These are phyloP conservation scores for Spongiforma sp. DNA, from an alignment of 1,284 basidiomycete genomes.

Conservation along the genomic window DNA sequence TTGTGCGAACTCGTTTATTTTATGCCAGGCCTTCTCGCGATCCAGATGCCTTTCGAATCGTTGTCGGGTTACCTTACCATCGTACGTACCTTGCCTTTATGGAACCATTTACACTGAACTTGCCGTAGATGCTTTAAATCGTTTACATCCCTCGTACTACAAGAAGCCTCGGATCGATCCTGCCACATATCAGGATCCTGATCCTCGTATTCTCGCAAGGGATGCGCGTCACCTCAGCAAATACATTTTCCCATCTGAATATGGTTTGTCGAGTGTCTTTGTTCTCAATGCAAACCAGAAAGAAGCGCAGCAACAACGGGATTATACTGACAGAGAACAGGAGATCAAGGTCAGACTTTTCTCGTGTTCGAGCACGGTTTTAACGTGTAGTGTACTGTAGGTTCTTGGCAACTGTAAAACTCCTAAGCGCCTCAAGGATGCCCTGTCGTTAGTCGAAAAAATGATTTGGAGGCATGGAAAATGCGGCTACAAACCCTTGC, in stretches of 20 bases:
- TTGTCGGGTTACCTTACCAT: constrained; percentile 70
- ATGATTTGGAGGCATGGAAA: constrained; percentile 72
- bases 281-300: constrained; percentile 28
- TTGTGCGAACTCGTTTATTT: constrained; percentile 67
- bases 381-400: constrained; percentile 33
- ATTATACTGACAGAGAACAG: constrained; percentile 67
- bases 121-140: constrained; percentile 65
- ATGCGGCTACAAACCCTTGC: constrained; percentile 72
- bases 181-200: constrained; percentile 42
- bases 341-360: constrained; percentile 68
- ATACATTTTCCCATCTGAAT: constrained; percentile 85
- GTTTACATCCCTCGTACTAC: constrained; percentile 49
- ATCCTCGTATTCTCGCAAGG: constrained; percentile 49
- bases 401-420: constrained; percentile 62
- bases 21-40: constrained; percentile 65
- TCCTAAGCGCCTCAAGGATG: constrained; percentile 69
- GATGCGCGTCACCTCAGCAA: constrained; percentile 72
- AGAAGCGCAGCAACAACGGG: constrained; percentile 43
- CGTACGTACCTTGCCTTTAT: constrained; percentile 49
- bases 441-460: constrained; percentile 61
- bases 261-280: constrained; percentile 67
- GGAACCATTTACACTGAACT: constrained; percentile 8
- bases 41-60: constrained; percentile 49
- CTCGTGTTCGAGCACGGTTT: not conserved
- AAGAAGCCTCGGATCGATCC: constrained; percentile 31